Conservation (phyloP, 306 rosid species). For the Argentina anserina region DNA sequence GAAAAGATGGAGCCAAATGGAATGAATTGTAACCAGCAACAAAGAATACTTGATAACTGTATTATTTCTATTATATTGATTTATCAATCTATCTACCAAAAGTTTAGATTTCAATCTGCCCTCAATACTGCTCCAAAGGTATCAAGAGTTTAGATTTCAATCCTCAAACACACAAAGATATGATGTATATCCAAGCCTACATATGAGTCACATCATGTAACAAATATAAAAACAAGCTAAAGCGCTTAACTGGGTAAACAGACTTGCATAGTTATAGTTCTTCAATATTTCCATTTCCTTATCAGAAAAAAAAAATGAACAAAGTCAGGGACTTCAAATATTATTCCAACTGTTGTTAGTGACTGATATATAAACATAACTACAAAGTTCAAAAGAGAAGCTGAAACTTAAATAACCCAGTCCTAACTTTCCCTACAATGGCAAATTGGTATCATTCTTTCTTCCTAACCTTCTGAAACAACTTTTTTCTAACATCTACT, state of each 20-base stretch:
- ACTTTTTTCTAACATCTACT: constrained; percentile 2
- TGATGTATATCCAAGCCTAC: background rate
- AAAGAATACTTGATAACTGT: background rate
- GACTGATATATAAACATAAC: constrained; percentile 1
- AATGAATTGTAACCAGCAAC: background rate
- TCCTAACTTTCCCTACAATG: constrained; percentile 5
- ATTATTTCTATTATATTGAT: background rate
- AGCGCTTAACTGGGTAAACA: background rate
- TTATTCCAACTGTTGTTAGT: background rate
- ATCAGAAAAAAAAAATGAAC: background rate
- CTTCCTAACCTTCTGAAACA: constrained; percentile 10
- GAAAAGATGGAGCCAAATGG: background rate
- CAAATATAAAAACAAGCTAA: background rate
- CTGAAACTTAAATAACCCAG: background rate
- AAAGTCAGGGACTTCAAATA: background rate
- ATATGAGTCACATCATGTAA: background rate
- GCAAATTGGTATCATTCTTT: background rate
- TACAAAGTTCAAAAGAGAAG: background rate
- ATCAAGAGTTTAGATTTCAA: background rate
- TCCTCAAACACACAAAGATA: background rate
- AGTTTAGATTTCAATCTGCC: background rate
- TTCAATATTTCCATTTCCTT: background rate
- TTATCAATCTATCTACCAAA: background rate
- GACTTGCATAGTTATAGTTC: background rate
- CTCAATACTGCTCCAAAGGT: background rate